Evolutionary conservation across 2,329 filamentous ascomycete species (phyloP).

Genomic region (Penicillium capsulatum): DNA sequence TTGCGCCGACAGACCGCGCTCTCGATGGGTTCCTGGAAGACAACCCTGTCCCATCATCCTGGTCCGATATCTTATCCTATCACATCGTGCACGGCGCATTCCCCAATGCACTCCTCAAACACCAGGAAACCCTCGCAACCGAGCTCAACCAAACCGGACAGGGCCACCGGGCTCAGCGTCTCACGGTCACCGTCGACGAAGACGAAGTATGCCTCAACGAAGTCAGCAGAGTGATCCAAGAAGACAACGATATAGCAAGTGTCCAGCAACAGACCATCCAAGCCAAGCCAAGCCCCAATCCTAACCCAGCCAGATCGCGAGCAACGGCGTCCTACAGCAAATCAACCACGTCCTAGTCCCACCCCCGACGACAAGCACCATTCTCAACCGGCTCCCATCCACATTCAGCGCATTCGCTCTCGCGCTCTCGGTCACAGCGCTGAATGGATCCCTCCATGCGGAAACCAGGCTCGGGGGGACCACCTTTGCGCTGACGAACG

Average conservation of each 20-base stretch:
- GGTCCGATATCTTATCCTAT: conserved; percentile 68
- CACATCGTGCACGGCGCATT: conserved; percentile 61
- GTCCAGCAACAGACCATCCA: conserved; percentile 1
- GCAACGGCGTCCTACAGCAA: conserved; percentile 77
- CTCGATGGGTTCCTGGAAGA: conserved; percentile 61
- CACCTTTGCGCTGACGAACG: conserved; percentile 75
- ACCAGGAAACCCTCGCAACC: conserved; percentile 69
- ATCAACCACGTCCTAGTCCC: conserved; percentile 72
- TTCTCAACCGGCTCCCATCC: conserved; percentile 62
- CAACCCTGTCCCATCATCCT: conserved; percentile 58
- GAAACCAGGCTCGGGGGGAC: conserved; percentile 62
- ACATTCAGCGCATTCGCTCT: conserved; percentile 76
- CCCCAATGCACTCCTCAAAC: conserved; percentile 52
- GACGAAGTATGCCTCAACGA: conserved; percentile 70
- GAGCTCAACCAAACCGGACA: conserved; percentile 53
- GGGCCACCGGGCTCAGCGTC: conserved; percentile 59
- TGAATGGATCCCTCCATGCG: conserved; percentile 56
- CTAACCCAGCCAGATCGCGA: conserved; percentile 53
- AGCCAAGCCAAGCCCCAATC: neutral
- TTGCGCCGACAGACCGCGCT: conserved; percentile 72
- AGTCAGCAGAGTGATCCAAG: conserved; percentile 64
- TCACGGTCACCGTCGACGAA: conserved; percentile 62
- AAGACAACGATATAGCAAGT: conserved; percentile 59
- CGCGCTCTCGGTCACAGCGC: conserved; percentile 68
- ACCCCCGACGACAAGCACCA: conserved; percentile 60